Evolutionary conservation across 2,329 filamentous ascomycete genomes (phyloP), one percentile per base, ranked within the genome.

Genomic region (Ceratocystiopsis sp.): DNA sequence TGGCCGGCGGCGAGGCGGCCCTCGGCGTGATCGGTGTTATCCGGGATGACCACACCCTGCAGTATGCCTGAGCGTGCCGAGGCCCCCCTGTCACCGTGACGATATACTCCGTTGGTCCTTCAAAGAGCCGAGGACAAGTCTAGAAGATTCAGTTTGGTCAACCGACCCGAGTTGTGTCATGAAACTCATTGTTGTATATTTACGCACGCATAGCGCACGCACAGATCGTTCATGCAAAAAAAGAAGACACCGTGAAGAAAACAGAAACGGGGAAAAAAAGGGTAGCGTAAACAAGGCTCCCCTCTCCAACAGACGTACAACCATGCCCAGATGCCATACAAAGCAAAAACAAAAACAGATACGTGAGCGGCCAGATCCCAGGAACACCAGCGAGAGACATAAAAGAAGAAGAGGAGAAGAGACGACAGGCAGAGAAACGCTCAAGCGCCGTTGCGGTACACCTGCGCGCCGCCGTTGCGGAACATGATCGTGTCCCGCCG

Each of bases 401-500:
- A 4, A 38, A 6, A 21, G 5, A 38, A 3, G 12, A 36, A 5
- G n/a, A n/a, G 7, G 16, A 36, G n/a, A 36, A 17, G n/a, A 36
- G 11, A 15, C 10, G 17, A 3, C 15, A n/a, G 18, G 18, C 4
- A 29, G 18, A 6, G 9, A 10, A n/a, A 13, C 17, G 12, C 19
- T 37, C 25, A 84, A 43, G 77, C 76, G 42, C 79, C 80, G 54
- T 79, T 82, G 48, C 82, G 66, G 54, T 84, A 83, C 25, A 87
- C 78, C 61, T 84, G 76, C 35, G 73, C 70, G 7, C 82, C 82
- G 52, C 84, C 80, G 53, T 83, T 80, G 46, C 84, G 67, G 59
- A 87, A 82, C 60, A 84, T 80, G 53, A 91, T 79, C 2, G 84
- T 93, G 53, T 95, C 89, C 51, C 86, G 74, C 54, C 87, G 71